A percentile compares a stretch with the other conserved stretches of the same genome.
Evolutionary conservation across 1,139 yeast genomes (phyloP).

Genomic region (Debaryomyces singareniensis): DNA sequence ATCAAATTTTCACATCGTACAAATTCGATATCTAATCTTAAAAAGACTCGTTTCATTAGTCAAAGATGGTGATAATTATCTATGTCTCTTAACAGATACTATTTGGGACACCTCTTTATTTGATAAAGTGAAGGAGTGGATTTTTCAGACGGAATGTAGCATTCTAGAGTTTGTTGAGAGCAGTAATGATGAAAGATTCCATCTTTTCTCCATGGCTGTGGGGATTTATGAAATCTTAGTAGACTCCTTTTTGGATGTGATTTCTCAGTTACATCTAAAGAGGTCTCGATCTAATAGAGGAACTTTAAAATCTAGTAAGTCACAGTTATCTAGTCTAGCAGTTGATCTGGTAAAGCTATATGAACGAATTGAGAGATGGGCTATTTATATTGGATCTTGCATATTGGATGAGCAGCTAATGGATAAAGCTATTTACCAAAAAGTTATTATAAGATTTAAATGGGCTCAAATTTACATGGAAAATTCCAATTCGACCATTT

Average conservation of each 20-base stretch:
- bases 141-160: constrained; percentile 22
- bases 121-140: constrained; percentile 26
- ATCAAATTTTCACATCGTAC: constrained; percentile 35
- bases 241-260: constrained; percentile 36
- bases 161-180: constrained; percentile 9
- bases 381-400: constrained; percentile 12
- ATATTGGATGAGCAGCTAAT: constrained; percentile 9
- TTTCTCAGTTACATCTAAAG: constrained; percentile 18
- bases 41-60: constrained; percentile 25
- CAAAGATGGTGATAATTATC: not conserved
- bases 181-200: not conserved
- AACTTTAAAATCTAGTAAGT: constrained; percentile 15
- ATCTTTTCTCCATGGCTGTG: constrained; percentile 12
- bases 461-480: constrained; percentile 32
- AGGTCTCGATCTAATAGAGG: constrained; percentile 15
- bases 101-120: constrained; percentile 22
- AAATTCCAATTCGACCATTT: constrained; percentile 22
- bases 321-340: constrained; percentile 22
- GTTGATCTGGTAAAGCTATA: constrained; percentile 31
- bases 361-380: constrained; percentile 38
- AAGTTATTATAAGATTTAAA: constrained; percentile 14
- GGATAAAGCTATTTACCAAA: not conserved
- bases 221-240: constrained; percentile 52
- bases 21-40: constrained; percentile 41
- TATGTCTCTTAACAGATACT: constrained; percentile 17